Evolutionary conservation across 202 grass and related monocot genomes (phyloP).

Genomic region (Panicum hallii): DNA sequence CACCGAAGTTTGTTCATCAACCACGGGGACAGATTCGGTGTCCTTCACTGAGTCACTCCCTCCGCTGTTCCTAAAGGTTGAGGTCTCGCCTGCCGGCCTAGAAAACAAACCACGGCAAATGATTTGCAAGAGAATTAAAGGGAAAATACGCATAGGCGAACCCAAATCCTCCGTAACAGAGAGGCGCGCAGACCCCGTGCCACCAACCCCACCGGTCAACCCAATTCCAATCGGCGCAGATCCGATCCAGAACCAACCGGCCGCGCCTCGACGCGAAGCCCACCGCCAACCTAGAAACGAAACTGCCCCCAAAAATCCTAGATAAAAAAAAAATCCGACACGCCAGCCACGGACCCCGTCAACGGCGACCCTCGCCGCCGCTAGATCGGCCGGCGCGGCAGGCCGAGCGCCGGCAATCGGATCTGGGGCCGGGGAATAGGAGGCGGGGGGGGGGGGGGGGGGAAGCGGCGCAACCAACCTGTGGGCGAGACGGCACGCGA

Average conservation of each 20-base stretch:
- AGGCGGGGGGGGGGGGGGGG: no score
- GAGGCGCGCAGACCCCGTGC: background rate
- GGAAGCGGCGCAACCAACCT: slow-evolving; percentile 48
- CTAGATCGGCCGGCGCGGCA: slow-evolving; percentile 6
- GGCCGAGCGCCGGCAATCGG: background rate
- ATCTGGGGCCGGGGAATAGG: slow-evolving; percentile 1
- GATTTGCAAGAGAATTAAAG: background rate
- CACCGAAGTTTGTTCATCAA: background rate
- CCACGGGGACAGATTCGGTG: background rate
- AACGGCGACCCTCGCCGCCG: background rate
- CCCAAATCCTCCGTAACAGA: background rate
- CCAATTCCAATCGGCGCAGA: background rate
- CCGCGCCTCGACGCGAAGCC: background rate
- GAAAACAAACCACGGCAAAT: background rate
- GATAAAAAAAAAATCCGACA: background rate
- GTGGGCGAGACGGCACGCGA: slow-evolving; percentile 50
- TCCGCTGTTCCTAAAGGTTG: background rate
- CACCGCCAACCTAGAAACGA: background rate
- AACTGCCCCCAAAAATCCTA: background rate
- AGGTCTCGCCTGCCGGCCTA: background rate
- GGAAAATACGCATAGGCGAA: no score
- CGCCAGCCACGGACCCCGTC: background rate
- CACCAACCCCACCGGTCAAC: background rate
- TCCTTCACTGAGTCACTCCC: no score
- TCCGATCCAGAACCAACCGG: background rate